A percentile compares a stretch with the other conserved stretches of the same genome.
These are phyloP conservation scores for Fusarium xyrophilum DNA, from an alignment of 2,329 filamentous ascomycete species.

Conservation along the genomic window DNA sequence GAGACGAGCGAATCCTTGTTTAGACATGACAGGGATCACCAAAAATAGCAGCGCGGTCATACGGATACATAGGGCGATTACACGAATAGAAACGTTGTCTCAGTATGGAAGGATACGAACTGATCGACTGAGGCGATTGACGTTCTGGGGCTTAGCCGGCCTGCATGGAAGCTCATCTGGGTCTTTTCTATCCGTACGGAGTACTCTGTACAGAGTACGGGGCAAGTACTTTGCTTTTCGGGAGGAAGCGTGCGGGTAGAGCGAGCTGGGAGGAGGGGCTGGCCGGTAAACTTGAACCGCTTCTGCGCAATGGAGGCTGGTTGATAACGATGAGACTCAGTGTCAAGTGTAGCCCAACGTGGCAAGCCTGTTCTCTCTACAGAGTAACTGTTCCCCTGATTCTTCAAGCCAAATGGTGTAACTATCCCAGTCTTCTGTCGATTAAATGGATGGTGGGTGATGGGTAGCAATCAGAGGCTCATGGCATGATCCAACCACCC, in stretches of 20 bases:
- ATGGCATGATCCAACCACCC: conserved; percentile 17
- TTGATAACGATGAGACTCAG: background rate
- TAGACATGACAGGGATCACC: conserved; percentile 5
- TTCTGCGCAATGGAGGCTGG: conserved; percentile 15
- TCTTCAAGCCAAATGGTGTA: background rate
- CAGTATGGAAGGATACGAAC: conserved; percentile 26
- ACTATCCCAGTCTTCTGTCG: conserved; percentile 2
- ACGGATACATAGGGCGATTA: background rate
- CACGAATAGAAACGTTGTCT: conserved; percentile 31
- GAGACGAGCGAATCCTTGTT: conserved; percentile 7
- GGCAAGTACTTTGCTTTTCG: background rate
- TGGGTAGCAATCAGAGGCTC: background rate
- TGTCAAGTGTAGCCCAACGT: conserved; percentile 12
- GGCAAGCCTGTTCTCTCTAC: conserved; percentile 5
- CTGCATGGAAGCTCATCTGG: conserved; percentile 24
- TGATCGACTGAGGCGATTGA: conserved; percentile 3
- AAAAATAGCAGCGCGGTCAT: conserved; percentile 28
- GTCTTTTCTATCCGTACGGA: background rate
- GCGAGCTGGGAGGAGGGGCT: conserved; percentile 11
- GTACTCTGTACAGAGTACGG: background rate
- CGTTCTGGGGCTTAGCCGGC: conserved; percentile 26
- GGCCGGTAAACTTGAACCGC: conserved; percentile 5
- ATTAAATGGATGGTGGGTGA: background rate
- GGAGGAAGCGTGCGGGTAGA: background rate
- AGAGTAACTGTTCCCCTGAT: background rate